Evolutionary conservation across 2,329 filamentous ascomycete species (phyloP).

Genomic region (Cordyceps tenuipes): DNA sequence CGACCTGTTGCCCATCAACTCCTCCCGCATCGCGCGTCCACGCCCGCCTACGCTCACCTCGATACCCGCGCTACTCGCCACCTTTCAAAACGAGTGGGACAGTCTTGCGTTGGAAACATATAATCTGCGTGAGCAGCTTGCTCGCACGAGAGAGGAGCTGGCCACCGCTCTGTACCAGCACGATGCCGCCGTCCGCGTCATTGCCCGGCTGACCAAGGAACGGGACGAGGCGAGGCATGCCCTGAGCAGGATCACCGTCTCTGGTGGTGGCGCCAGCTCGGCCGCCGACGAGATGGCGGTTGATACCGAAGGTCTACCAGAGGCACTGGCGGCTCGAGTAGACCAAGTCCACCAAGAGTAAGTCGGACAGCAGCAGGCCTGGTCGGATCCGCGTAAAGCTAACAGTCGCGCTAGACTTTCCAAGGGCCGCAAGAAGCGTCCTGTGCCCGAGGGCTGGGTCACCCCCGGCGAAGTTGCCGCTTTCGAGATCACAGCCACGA

Average conservation of each 20-base stretch:
- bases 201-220: slow-evolving; percentile 83
- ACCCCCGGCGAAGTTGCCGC: slow-evolving; percentile 59
- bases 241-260: slow-evolving; percentile 74
- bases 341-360: slow-evolving; percentile 75
- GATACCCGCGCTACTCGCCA: slow-evolving; percentile 85
- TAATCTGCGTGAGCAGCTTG: slow-evolving; percentile 79
- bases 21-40: slow-evolving; percentile 74
- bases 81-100: slow-evolving; percentile 99
- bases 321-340: slow-evolving; percentile 61
- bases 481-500: slow-evolving; percentile 37
- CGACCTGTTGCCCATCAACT: slow-evolving; percentile 82
- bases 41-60: slow-evolving; percentile 91
- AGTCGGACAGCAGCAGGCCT: slow-evolving; percentile 25
- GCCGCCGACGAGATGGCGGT: slow-evolving; percentile 88
- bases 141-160: slow-evolving; percentile 86
- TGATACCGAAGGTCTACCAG: slow-evolving; percentile 69
- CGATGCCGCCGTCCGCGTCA: slow-evolving; percentile 92
- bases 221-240: slow-evolving; percentile 87
- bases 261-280: slow-evolving; percentile 32
- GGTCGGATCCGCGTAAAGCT: neutral
- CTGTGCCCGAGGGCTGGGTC: slow-evolving; percentile 77
- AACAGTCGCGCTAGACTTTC: slow-evolving; percentile 55
- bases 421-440: slow-evolving; percentile 81
- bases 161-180: slow-evolving; percentile 93
- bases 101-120: slow-evolving; percentile 85